These are phyloP conservation scores for Hymenoscyphus scutula DNA, from an alignment of 2,329 filamentous ascomycete species.

Conservation along the genomic window DNA sequence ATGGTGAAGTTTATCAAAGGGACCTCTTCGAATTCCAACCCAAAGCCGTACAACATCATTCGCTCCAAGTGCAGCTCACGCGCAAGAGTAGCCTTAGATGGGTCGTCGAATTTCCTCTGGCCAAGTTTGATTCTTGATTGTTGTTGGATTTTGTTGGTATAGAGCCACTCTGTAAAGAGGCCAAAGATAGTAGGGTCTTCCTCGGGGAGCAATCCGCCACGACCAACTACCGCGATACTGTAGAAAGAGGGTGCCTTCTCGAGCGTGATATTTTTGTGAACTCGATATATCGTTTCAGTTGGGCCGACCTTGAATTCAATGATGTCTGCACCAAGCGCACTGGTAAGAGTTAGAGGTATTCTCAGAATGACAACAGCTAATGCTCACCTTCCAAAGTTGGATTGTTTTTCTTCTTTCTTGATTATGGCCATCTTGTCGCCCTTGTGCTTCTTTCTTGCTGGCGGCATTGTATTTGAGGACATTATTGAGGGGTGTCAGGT, in stretches of 20 bases:
- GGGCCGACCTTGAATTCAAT: constrained; percentile 5
- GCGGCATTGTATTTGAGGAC: too few species aligned
- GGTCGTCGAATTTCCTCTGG: too few species aligned
- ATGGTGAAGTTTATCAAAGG: background rate
- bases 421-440: background rate
- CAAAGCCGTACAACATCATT: background rate
- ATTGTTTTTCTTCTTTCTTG: background rate
- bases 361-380: background rate
- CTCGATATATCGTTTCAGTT: background rate
- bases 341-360: background rate
- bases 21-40: background rate
- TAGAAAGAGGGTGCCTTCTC: constrained; percentile 17
- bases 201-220: background rate
- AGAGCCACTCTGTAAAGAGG: constrained; percentile 4
- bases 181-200: constrained; percentile 5
- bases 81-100: too few species aligned
- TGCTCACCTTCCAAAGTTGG: background rate
- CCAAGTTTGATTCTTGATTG: too few species aligned
- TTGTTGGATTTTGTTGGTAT: background rate
- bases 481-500: too few species aligned
- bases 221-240: constrained; percentile 12
- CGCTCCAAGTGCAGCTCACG: background rate
- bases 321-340: background rate
- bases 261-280: constrained; percentile 19
- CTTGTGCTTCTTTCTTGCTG: background rate